Evolutionary conservation across 2,329 filamentous ascomycete species (phyloP).

Genomic region (Aspergillus sp.): DNA sequence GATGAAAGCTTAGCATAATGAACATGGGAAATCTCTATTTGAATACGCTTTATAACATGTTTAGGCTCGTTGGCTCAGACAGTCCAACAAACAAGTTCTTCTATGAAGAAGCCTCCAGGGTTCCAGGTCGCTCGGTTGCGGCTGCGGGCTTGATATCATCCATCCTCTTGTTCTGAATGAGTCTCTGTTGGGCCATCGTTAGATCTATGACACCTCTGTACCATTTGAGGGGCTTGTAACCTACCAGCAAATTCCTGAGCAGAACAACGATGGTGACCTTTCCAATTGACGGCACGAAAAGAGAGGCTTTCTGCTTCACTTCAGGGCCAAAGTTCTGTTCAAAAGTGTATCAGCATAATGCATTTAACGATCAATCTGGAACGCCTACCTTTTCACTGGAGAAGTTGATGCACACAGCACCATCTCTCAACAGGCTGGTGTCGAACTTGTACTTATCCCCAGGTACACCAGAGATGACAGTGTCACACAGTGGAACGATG

Average conservation of each 20-base stretch:
- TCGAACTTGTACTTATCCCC: conserved; percentile 87
- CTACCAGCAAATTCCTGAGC: conserved; percentile 81
- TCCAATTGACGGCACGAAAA: conserved; percentile 95
- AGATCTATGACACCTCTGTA: conserved; percentile 9
- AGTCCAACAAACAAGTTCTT: neutral
- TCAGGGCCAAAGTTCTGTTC: conserved; percentile 77
- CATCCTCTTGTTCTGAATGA: conserved; percentile 45
- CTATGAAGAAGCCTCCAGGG: conserved; percentile 36
- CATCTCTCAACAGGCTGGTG: conserved; percentile 76
- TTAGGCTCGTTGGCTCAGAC: conserved; percentile 3
- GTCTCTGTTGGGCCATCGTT: conserved; percentile 29
- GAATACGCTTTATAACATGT: conserved; percentile 14
- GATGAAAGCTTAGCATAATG: conserved; percentile 1
- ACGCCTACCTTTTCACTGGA: conserved; percentile 72
- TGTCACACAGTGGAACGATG: conserved; percentile 83
- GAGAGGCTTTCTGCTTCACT: conserved; percentile 92
- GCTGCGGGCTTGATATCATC: conserved; percentile 42
- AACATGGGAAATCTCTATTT: conserved; percentile 16
- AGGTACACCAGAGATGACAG: conserved; percentile 91
- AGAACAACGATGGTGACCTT: conserved; percentile 96
- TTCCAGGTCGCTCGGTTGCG: conserved; percentile 43
- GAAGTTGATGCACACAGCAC: conserved; percentile 98
- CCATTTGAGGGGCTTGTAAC: conserved; percentile 35
- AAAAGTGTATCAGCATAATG: conserved; percentile 2
- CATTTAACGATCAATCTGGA: neutral